Evolutionary conservation across 1,284 basidiomycete genomes (phyloP).

Genomic region (Athelia sp.): DNA sequence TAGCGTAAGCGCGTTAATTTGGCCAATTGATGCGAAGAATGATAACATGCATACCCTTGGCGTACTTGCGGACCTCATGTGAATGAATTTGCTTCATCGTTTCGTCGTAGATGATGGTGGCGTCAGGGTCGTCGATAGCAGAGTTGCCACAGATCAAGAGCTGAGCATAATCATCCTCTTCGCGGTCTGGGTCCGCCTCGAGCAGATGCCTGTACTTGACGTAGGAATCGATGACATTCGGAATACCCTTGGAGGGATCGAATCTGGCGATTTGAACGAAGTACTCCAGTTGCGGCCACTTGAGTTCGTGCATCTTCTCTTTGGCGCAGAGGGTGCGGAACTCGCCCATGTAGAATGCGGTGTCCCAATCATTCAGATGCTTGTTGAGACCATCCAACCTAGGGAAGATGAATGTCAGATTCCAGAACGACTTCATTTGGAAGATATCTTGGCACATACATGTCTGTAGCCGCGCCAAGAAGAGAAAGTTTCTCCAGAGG

Average conservation of each 20-base stretch:
- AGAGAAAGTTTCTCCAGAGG: slow-evolving; percentile 65
- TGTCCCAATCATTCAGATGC: slow-evolving; percentile 68
- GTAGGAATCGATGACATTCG: slow-evolving; percentile 80
- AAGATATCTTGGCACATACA: slow-evolving; percentile 38
- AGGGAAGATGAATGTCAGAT: background rate
- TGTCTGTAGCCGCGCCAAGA: slow-evolving; percentile 76
- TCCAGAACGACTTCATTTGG: background rate
- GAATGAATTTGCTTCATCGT: slow-evolving; percentile 53
- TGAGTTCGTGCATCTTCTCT: slow-evolving; percentile 72
- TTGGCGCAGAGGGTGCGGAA: slow-evolving; percentile 70
- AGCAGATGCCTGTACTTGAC: slow-evolving; percentile 68
- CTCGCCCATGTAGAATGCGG: slow-evolving; percentile 78
- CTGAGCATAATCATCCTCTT: slow-evolving; percentile 64
- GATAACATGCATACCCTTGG: slow-evolving; percentile 28
- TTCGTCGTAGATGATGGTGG: slow-evolving; percentile 82
- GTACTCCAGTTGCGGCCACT: slow-evolving; percentile 79
- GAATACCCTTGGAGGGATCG: slow-evolving; percentile 74
- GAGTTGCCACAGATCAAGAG: slow-evolving; percentile 84
- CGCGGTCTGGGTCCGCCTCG: slow-evolving; percentile 32
- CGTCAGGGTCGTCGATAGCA: slow-evolving; percentile 82
- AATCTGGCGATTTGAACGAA: slow-evolving; percentile 84
- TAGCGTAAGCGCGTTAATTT: no score
- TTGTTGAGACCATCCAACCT: slow-evolving; percentile 91
- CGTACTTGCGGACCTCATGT: slow-evolving; percentile 49
- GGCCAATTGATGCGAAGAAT: no score